Base-by-base conservation (phyloP, 805 yeast species). In the Wickerhamomyces chambardii region DNA sequence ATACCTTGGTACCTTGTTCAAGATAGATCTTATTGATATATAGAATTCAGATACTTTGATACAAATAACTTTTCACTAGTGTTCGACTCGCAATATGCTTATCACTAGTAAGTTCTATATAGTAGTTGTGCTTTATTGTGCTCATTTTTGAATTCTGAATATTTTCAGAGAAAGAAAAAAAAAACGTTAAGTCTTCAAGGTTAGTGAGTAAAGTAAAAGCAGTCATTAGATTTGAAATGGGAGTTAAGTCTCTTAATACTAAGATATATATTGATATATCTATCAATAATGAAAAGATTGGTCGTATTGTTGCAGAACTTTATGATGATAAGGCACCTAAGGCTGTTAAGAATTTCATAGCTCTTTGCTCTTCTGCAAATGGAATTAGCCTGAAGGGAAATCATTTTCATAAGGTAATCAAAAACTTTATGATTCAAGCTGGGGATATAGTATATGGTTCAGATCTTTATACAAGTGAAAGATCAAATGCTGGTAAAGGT, bases 391-490 rank as follows among this genome's bases (percentile, higher is more conserved):
- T 62, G 37, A 61, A 67, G 40, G 51, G 61, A 16, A 72, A 68
- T 29, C 59, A 55, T 28, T 78, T 84, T 53, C 82, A 78, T 45
- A 61, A 84, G 36, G 73, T 79, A 3, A 62, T 82, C 34, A 76
- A 72, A 48, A 82, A 78, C 50, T 83, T 83, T 48, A 73, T 80
- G 64, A 58, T 82, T 15, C 89, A 81, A 53, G 77, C 75, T 4
- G 89, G 89, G 28, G 84, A 78, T 48, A 48, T 70, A 3, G 51
- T 56, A 1, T 53, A 63, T 48, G 75, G 74, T 8, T 54, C 61
- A 3, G 45, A 40, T 1, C 34, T 40, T 8, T 47, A 43, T 17
- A 34, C 35, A 9, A 48, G 48, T 25, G 37, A 47, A 8, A 54
- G 54, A 9, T 43, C 48, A 9, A 34, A 47, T 5, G 34, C 44